Evolutionary conservation across 768 basidiomycete species (phyloP).

Genomic region (Psilocybe azurescens): DNA sequence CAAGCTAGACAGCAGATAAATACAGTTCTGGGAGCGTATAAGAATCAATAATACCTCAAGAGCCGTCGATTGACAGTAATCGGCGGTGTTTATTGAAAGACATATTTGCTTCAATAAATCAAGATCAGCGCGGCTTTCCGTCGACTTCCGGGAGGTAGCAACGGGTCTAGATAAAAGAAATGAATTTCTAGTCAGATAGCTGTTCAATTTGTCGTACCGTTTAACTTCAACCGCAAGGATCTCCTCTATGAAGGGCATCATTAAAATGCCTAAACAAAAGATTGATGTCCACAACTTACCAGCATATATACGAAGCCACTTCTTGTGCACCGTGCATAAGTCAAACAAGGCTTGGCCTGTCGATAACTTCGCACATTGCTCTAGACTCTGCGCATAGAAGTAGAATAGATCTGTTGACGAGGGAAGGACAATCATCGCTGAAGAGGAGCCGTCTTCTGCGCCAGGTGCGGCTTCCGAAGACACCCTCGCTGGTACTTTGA

Average conservation of each 20-base stretch:
- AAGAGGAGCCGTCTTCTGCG: slow-evolving; percentile 44
- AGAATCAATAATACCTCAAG: slow-evolving; percentile 60
- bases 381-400: slow-evolving; percentile 94
- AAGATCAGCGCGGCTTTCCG: slow-evolving; percentile 79
- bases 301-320: slow-evolving; percentile 94
- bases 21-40: neutral
- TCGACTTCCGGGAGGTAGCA: slow-evolving; percentile 64
- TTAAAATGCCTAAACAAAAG: neutral
- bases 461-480: slow-evolving; percentile 34
- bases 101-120: slow-evolving; percentile 82
- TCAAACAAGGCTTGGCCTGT: slow-evolving; percentile 86
- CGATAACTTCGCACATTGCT: slow-evolving; percentile 91
- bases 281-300: slow-evolving; percentile 49
- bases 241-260: slow-evolving; percentile 64
- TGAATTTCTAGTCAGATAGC: neutral
- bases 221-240: slow-evolving; percentile 79
- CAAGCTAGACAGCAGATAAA: slow-evolving; percentile 59
- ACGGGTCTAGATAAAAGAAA: slow-evolving; percentile 36
- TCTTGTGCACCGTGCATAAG: slow-evolving; percentile 81
- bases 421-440: slow-evolving; percentile 75
- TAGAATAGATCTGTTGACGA: slow-evolving; percentile 98
- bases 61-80: slow-evolving; percentile 95
- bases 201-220: slow-evolving; percentile 46
- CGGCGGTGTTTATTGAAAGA: slow-evolving; percentile 94
- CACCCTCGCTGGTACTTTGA: slow-evolving; percentile 58